Conservation (phyloP, 345 rosid genomes). For the Carallia pectinifolia region DNA sequence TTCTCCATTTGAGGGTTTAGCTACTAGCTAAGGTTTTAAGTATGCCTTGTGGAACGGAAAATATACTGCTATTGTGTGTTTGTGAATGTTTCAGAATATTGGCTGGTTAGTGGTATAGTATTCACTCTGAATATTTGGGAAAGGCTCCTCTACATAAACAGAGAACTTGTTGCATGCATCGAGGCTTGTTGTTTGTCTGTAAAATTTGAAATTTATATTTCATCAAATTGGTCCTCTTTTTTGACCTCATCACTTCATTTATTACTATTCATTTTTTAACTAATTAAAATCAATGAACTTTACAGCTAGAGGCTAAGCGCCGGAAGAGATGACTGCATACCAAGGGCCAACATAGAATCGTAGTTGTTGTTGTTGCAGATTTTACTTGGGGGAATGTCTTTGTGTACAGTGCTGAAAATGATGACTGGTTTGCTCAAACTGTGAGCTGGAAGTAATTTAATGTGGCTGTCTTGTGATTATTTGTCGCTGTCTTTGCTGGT, state of each 20-base stretch:
- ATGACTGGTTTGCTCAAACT: slow-evolving; percentile 27
- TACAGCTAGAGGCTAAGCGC: slow-evolving; percentile 64
- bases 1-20: too few relatives aligned
- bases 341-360: slow-evolving; percentile 3
- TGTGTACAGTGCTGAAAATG: slow-evolving; percentile 41
- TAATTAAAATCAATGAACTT: slow-evolving; percentile 7
- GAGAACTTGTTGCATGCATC: too few relatives aligned
- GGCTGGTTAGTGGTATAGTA: too few relatives aligned
- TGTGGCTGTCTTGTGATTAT: slow-evolving; percentile 24
- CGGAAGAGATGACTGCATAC: slow-evolving; percentile 45
- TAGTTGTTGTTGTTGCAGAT: slow-evolving; percentile 11
- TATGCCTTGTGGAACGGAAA: too few relatives aligned
- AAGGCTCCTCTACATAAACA: too few relatives aligned
- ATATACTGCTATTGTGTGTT: too few relatives aligned
- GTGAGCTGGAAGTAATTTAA: slow-evolving; percentile 19
- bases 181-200: too few relatives aligned
- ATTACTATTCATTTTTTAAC: background rate
- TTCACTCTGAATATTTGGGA: too few relatives aligned
- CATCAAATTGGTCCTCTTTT: background rate
- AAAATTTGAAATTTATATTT: too few relatives aligned
- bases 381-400: slow-evolving; percentile 32
- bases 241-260: background rate
- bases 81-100: too few relatives aligned
- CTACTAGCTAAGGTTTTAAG: too few relatives aligned
- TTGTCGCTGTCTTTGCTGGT: slow-evolving; percentile 12